Base-by-base conservation (phyloP, 1,284 basidiomycete genomes). In the Sanghuangporus weigelae region DNA sequence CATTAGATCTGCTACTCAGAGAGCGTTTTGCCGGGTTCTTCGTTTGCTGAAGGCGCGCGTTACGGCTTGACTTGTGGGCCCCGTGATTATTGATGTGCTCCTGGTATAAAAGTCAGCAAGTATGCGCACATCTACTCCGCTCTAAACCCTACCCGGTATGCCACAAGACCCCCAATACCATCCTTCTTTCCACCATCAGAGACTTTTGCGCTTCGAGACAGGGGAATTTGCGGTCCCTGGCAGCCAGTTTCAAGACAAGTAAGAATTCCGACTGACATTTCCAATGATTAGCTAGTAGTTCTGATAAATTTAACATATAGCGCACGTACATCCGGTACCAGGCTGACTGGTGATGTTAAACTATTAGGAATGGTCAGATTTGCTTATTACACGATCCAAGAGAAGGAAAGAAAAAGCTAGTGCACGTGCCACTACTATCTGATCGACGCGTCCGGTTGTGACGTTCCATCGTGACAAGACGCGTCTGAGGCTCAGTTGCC, bases 181-280 rank as follows among this genome's bases (percentile, higher is more conserved):
- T 74, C 73, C 19, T 63, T 64, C 64, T 70, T 71, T 12, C 82
- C 81, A 11, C 79, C 78, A 68, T 81, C 79, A 3, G 65, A 49
- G 0, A 66, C 63, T 21, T 67, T 71, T 26, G 66, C 59, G 62
- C 74, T 75, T 39, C 67, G 65, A 7, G 66, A 64, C 35, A 84
- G 72, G 2, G 69, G 57, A 23, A 82, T 74, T 14, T 59, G 21
- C n/a, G 69, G 42, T n/a, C 51, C 54, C 21, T 74, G 67, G 68
- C 82, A 84, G 1, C 76, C 76, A 7, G 73, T 65, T 69, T 83
- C 79, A 19, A 81, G 70, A 64, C 82, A 84, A 7, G 69, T 73
- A 14, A 80, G 67, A 19, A 66, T 65, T 19, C 81, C 81, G 66
- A 73, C 82, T 84, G 63, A 26, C 48, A 23, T 66, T 49, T 64